phyloP scores from a whole-genome alignment of 805 yeast genomes.

The Candida maltosa region DNA sequence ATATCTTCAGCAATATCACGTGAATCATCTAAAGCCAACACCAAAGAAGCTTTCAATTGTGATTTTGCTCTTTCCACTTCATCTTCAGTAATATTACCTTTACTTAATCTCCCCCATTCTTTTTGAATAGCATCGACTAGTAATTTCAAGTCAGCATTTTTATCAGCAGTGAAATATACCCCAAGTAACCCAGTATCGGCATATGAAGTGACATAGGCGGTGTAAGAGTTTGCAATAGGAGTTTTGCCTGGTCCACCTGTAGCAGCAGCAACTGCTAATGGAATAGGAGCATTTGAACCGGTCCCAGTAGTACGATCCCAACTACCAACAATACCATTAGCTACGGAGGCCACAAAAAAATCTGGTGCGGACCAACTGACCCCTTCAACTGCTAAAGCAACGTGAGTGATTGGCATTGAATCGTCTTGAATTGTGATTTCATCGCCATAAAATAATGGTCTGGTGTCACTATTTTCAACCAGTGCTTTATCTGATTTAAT shows the following conservation, averaged over 20 bases:
- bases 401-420: slow-evolving; percentile 82
- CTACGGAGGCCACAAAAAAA: slow-evolving; percentile 90
- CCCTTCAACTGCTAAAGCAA: slow-evolving; percentile 96
- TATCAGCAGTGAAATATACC: slow-evolving; percentile 83
- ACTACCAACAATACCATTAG: slow-evolving; percentile 94
- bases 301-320: slow-evolving; percentile 94
- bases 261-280: slow-evolving; percentile 67
- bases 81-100: slow-evolving; percentile 71
- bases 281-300: slow-evolving; percentile 82
- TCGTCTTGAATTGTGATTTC: slow-evolving; percentile 83
- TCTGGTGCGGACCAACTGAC: slow-evolving; percentile 96
- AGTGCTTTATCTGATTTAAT: slow-evolving; percentile 59
- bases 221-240: slow-evolving; percentile 86
- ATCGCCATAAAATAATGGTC: slow-evolving; percentile 81
- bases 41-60: slow-evolving; percentile 87
- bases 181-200: slow-evolving; percentile 99
- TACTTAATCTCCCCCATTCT: slow-evolving; percentile 86
- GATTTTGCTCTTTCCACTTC: slow-evolving; percentile 95
- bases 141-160: slow-evolving; percentile 58
- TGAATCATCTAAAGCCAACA: slow-evolving; percentile 88
- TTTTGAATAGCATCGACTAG: slow-evolving; percentile 71
- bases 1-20: slow-evolving; percentile 97
- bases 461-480: slow-evolving; percentile 68
- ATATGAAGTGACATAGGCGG: slow-evolving; percentile 95
- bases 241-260: slow-evolving; percentile 53